Evolutionary conservation across 23 red algal genomes (phyloP), one percentile per base, ranked within the genome.

Genomic region (Agarophyton chilense): DNA sequence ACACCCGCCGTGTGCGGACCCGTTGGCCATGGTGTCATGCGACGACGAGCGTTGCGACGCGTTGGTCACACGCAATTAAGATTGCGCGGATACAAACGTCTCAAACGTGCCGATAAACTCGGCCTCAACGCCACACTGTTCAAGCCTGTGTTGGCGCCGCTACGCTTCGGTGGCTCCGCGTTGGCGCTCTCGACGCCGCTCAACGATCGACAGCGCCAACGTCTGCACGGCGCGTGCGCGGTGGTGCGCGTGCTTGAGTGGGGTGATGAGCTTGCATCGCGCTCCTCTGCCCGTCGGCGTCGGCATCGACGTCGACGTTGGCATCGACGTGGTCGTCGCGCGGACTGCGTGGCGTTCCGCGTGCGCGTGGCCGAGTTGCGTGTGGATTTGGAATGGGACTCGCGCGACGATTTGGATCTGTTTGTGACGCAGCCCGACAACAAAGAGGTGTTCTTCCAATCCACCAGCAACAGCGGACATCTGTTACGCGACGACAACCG

Each of bases 261-360:
- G 68, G 40, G 24, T 39, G 60, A 65, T 29, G n/a, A n/a, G n/a
- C n/a, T n/a, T n/a, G n/a, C n/a, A n/a, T n/a, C n/a, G n/a, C n/a
- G n/a, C n/a, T n/a, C n/a, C n/a, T n/a, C n/a, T n/a, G n/a, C n/a
- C n/a, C n/a, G n/a, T n/a, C n/a, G n/a, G n/a, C n/a, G n/a, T n/a
- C n/a, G n/a, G n/a, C n/a, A n/a, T n/a, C n/a, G n/a, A n/a, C n/a
- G n/a, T n/a, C n/a, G n/a, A n/a, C n/a, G n/a, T n/a, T n/a, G n/a
- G n/a, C n/a, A n/a, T n/a, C n/a, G n/a, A n/a, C n/a, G n/a, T n/a
- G n/a, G n/a, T n/a, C n/a, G n/a, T n/a, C n/a, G 40, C 68, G 41
- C 41, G 68, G 39, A 64, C 14, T 84, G 80, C 45, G 80, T 84
- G 4, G n/a, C 80, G 42, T 84, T 84, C 45, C 80, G 80, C 45